phyloP scores from a whole-genome alignment of 805 yeast species.

The Brettanomyces anomalus region DNA sequence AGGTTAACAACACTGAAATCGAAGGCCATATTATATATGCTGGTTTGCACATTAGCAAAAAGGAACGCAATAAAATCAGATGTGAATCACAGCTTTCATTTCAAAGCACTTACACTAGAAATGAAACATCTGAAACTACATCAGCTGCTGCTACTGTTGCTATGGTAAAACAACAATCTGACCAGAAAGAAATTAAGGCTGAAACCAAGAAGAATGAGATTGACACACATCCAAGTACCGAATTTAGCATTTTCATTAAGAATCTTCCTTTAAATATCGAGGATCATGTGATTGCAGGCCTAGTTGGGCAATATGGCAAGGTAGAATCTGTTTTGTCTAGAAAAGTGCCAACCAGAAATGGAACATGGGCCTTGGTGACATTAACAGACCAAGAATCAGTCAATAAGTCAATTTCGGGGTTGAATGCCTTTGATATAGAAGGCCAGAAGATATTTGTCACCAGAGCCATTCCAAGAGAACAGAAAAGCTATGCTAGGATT shows the following conservation, averaged over 20 bases:
- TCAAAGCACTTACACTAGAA: too few relatives aligned
- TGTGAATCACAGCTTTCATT: too few relatives aligned
- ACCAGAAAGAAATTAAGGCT: background rate
- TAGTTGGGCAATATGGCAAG: conserved; percentile 24
- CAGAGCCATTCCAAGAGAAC: conserved; percentile 26
- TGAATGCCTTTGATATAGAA: conserved; percentile 22
- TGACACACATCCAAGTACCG: conserved; percentile 13
- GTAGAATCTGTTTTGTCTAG: conserved; percentile 20
- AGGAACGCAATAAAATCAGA: conserved; percentile 16
- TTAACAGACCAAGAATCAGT: conserved; percentile 19
- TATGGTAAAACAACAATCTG: background rate
- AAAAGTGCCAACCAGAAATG: conserved; percentile 20
- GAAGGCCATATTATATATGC: conserved; percentile 18
- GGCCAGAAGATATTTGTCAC: conserved; percentile 23
- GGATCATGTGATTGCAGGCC: conserved; percentile 14
- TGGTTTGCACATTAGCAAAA: conserved; percentile 22
- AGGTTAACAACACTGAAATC: conserved; percentile 15
- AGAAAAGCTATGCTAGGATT: conserved; percentile 18
- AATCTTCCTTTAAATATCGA: conserved; percentile 22
- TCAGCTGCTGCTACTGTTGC: background rate
- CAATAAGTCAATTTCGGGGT: conserved; percentile 16
- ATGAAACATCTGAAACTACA: background rate
- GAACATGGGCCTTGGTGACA: conserved; percentile 26
- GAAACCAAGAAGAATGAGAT: conserved; percentile 1
- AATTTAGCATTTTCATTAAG: conserved; percentile 22